Evolutionary conservation across 257 asterid species (phyloP), one percentile per base, ranked within the genome.

Genomic region (Nicotiana tomentosiformis): DNA sequence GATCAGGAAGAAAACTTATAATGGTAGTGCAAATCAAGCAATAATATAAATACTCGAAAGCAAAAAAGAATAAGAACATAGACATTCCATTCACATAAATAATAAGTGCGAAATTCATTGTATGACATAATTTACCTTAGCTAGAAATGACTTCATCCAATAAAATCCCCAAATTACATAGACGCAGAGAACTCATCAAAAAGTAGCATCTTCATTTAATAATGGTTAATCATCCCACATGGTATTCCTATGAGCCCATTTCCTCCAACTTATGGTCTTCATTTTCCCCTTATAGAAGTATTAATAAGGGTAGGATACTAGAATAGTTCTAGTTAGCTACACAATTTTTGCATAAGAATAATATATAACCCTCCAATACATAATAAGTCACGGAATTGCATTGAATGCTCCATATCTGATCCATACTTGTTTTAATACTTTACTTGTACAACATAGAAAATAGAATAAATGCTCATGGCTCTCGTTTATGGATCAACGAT

Each of bases 371-470:
- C 49, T 57, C 74, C 30, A 11, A 51, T 46, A 32, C 12, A n/a
- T 29, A 84, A n/a, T 29, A 84, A 55, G 84, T 64, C 72, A 81
- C 32, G 66, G 29, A 81, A 64, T 56, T 77, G 68, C 87, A 82
- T 78, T 82, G 51, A 74, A 43, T 74, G 84, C 56, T n/a, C 57
- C 78, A 43, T 61, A 78, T 37, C 57, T 26, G 56, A 39, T 76
- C 85, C 35, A 84, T 81, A 84, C 87, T 64, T 61, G 5, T 60
- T 46, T 76, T 60, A 46, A 8, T 49, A 43, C 60, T 2, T 20
- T 8, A 46, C 79, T 51, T 60, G n/a, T 60, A 5, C 57, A 20
- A 26, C 12, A 32, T 29, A 23, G 0, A 43, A 20, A 12, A 61
- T 61, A 61, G 2, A 61, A 23, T 23, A 20, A 20, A 74, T 14